These are phyloP conservation scores for Drechslerella dactyloides DNA, from an alignment of 2,329 filamentous ascomycete genomes.

Conservation along the genomic window DNA sequence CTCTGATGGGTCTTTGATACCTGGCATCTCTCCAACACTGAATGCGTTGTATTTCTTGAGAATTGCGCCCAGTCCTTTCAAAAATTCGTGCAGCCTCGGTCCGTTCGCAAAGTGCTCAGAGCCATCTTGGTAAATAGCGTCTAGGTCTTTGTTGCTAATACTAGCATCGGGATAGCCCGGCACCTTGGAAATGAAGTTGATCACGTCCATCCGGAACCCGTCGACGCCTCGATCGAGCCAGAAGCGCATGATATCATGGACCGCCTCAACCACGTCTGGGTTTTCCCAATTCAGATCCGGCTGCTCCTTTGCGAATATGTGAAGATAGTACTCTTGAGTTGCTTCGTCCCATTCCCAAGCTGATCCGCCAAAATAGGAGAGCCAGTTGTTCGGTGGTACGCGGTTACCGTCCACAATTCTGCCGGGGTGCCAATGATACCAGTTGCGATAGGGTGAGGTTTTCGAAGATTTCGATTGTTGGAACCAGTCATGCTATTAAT, in stretches of 20 bases:
- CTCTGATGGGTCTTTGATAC: conserved; percentile 61
- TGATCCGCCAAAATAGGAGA: conserved; percentile 59
- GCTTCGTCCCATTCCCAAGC: conserved; percentile 64
- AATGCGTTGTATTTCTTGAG: conserved; percentile 69
- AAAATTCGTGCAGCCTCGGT: conserved; percentile 71
- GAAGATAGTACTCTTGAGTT: conserved; percentile 64
- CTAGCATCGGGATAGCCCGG: conserved; percentile 67
- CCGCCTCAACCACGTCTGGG: conserved; percentile 69
- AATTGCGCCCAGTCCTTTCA: conserved; percentile 70
- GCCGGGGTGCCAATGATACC: conserved; percentile 65
- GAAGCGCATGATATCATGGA: conserved; percentile 77
- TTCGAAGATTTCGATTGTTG: conserved; percentile 63
- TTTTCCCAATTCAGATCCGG: conserved; percentile 89
- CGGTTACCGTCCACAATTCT: conserved; percentile 58
- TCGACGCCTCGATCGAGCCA: conserved; percentile 78
- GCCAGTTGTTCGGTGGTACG: conserved; percentile 61
- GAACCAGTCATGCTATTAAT: conserved; percentile 65
- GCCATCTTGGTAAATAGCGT: conserved; percentile 61
- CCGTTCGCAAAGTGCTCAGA: conserved; percentile 70
- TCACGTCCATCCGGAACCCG: conserved; percentile 76
- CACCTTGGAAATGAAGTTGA: conserved; percentile 74
- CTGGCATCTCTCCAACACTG: conserved; percentile 73
- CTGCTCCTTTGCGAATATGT: conserved; percentile 75
- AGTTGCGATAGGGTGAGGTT: conserved; percentile 63
- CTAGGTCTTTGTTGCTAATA: conserved; percentile 60